Evolutionary conservation across 148 eudicot species (phyloP).

Genomic region (Rheum nobile): DNA sequence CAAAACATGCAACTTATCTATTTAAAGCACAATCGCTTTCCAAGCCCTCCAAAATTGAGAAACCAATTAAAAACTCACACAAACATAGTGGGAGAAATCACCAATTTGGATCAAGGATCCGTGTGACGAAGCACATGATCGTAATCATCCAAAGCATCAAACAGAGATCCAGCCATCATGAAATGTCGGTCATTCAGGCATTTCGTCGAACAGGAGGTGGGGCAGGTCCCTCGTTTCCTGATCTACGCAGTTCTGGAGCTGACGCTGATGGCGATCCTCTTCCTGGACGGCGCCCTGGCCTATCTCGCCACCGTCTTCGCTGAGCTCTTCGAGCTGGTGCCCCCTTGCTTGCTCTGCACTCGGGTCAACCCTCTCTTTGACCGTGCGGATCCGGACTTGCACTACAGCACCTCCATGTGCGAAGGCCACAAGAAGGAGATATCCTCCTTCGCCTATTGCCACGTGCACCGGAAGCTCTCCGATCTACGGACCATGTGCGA

Average conservation of each 20-base stretch:
- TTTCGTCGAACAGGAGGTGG: slow-evolving; percentile 50
- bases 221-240: slow-evolving; percentile 50
- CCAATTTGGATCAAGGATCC: not conserved
- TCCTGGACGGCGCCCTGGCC: slow-evolving; percentile 56
- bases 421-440: slow-evolving; percentile 74
- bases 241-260: slow-evolving; percentile 72
- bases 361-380: slow-evolving; percentile 62
- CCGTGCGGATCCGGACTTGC: slow-evolving; percentile 25
- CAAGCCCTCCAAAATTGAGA: not conserved
- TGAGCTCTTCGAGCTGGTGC: slow-evolving; percentile 44
- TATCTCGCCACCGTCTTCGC: slow-evolving; percentile 53
- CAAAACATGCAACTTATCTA: not conserved
- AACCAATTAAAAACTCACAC: not conserved
- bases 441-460: slow-evolving; percentile 89
- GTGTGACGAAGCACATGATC: not conserved
- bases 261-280: slow-evolving; percentile 53
- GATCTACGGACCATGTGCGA: slow-evolving; percentile 82
- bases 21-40: not conserved
- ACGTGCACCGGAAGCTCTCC: slow-evolving; percentile 65
- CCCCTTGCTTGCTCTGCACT: slow-evolving; percentile 73
- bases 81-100: not conserved
- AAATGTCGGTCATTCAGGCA: slow-evolving; percentile 27
- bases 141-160: not conserved
- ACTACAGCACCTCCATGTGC: slow-evolving; percentile 63
- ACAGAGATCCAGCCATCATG: slow-evolving; percentile 12